Conservation (phyloP, 371 early-diverging fungal species). For the Basidiobolus heterosporus region DNA sequence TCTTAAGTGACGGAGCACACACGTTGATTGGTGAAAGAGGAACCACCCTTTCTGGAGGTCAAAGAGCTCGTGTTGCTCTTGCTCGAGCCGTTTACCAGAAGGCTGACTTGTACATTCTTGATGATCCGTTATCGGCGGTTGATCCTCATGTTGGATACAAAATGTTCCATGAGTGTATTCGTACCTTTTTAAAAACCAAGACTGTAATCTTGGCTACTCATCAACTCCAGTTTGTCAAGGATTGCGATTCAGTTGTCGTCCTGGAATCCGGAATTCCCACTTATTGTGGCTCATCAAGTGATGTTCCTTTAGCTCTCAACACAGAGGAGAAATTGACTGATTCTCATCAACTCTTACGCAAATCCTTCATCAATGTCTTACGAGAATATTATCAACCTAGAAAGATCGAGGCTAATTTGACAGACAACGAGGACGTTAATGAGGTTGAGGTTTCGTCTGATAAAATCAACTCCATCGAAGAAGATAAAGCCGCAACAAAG, state of each 20-base stretch:
- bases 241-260: conserved; percentile 46
- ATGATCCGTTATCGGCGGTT: conserved; percentile 48
- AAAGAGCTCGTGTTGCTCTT: conserved; percentile 52
- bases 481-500: not conserved
- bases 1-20: conserved; percentile 64
- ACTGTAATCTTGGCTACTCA: conserved; percentile 87
- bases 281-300: too few species aligned
- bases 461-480: not conserved
- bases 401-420: too few species aligned
- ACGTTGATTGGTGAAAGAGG: conserved; percentile 92
- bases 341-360: conserved; percentile 1
- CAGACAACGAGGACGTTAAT: too few species aligned
- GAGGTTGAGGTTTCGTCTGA: not conserved
- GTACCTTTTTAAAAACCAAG: conserved; percentile 55
- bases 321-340: conserved; percentile 6
- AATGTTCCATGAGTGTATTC: conserved; percentile 68
- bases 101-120: conserved; percentile 56
- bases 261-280: conserved; percentile 16
- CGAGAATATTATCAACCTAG: conserved; percentile 4
- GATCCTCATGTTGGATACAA: conserved; percentile 84
- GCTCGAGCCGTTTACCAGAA: conserved; percentile 66
- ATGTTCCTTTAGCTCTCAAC: conserved; percentile 5
- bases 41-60: conserved; percentile 70
- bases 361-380: conserved; percentile 11
- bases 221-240: conserved; percentile 60